Evolutionary conservation across 2,329 filamentous ascomycete genomes (phyloP), one percentile per base, ranked within the genome.

Genomic region (Sporothrix mexicana): DNA sequence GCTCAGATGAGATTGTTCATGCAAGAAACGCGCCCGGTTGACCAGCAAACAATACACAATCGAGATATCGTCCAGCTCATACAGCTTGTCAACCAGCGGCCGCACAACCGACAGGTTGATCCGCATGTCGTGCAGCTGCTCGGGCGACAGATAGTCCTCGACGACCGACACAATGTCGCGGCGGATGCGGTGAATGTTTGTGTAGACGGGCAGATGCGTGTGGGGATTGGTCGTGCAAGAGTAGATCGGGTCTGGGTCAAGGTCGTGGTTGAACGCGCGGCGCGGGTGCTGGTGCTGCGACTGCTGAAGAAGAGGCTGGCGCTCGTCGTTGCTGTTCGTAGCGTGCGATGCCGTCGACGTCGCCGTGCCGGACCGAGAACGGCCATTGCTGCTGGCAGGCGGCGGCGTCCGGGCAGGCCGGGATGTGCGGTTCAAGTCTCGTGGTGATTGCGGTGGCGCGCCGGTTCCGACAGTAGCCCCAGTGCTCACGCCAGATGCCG

Each of bases 31-130:
- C 47, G 90, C 89, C 15, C 93, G 88, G 78, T 97, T 96, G 76
- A 96, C 93, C 25, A 97, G 86, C 74, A 97, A 83, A 79, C 93
- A 95, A 80, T 95, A 96, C 12, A 96, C 92, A 72, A 95, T 90
- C 0, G 93, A 95, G 53, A 95, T 90, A 82, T 96, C 93, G 73
- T 93, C 87, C 73, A 91, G 86, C 77, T 93, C 90, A 79, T 94
- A 96, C 9, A 95, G 87, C 79, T 93, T 92, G 79, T 96, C 92
- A n/a, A 96, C 92, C 36, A 96, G 83, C 0, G 93, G 93, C 73
- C 93, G 88, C 23, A 96, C 90, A 61, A 96, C 91, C 1, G 91
- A 87, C 69, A 93, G 88, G 79, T 96, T 96, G 85, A 96, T 94
- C 73, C 93, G 88, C 72, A 94, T 91, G 79, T 94, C 92, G 78